These are phyloP conservation scores for Rubus idaeus DNA, from an alignment of 306 rosid species.

Conservation along the genomic window DNA sequence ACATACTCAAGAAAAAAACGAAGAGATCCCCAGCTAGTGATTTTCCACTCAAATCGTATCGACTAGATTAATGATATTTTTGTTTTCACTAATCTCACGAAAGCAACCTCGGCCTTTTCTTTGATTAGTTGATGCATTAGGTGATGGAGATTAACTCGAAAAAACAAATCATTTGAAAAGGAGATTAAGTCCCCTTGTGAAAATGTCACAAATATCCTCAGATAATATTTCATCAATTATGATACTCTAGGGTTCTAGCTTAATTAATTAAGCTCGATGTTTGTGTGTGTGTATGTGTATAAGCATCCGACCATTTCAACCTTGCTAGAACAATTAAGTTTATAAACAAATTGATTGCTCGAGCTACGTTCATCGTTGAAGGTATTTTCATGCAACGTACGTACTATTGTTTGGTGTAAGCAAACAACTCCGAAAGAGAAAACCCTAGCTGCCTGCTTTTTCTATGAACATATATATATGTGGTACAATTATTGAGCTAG, in stretches of 20 bases:
- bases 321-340: neutral
- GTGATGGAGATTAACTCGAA: neutral
- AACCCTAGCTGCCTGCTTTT: neutral
- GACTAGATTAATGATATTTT: neutral
- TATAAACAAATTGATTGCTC: neutral
- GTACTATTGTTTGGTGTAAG: neutral
- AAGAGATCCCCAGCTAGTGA: too few species aligned
- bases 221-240: neutral
- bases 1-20: too few species aligned
- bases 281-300: too few species aligned
- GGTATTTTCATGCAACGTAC: neutral
- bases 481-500: too few species aligned
- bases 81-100: neutral
- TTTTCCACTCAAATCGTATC: neutral
- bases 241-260: neutral
- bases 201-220: neutral
- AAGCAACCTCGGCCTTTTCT: neutral
- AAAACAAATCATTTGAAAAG: neutral
- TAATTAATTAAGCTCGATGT: neutral
- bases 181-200: neutral
- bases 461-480: too few species aligned
- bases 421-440: neutral
- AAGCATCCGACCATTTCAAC: neutral
- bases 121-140: neutral
- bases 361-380: neutral